Evolutionary conservation across 305 asterid species (phyloP).

Genomic region (Fraxinus sp.): DNA sequence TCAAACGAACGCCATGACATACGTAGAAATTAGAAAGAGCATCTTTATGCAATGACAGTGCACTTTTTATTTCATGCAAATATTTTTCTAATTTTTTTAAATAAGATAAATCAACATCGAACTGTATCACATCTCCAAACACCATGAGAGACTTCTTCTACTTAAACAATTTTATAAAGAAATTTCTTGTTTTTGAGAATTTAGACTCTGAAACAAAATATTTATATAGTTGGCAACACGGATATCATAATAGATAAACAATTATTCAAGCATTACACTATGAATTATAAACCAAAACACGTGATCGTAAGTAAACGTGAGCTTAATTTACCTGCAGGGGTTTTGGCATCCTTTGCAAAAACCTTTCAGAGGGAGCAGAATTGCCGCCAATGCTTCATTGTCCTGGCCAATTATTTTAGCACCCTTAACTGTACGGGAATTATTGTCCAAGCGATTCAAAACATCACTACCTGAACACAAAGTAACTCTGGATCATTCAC

Average conservation of each 20-base stretch:
- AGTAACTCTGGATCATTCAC: slow-evolving; percentile 18
- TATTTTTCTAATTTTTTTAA: neutral
- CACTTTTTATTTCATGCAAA: neutral
- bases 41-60: neutral
- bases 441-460: slow-evolving; percentile 81
- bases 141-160: neutral
- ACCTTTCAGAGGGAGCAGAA: slow-evolving; percentile 72
- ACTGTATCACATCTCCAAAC: neutral
- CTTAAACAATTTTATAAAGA: neutral
- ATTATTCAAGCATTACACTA: slow-evolving; percentile 2
- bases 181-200: neutral
- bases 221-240: neutral
- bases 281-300: slow-evolving; percentile 10
- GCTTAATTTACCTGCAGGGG: slow-evolving; percentile 54
- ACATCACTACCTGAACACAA: slow-evolving; percentile 69
- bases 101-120: neutral
- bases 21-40: neutral
- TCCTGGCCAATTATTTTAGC: slow-evolving; percentile 85
- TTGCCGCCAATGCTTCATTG: slow-evolving; percentile 74
- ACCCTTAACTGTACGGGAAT: slow-evolving; percentile 83
- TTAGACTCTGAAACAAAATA: neutral
- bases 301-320: slow-evolving; percentile 1
- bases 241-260: neutral
- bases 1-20: neutral
- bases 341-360: slow-evolving; percentile 51